A percentile compares a stretch with the other conserved stretches of the same genome.
Evolutionary conservation across 805 yeast species (phyloP).

Genomic region (Wickerhamiella hasegawae): DNA sequence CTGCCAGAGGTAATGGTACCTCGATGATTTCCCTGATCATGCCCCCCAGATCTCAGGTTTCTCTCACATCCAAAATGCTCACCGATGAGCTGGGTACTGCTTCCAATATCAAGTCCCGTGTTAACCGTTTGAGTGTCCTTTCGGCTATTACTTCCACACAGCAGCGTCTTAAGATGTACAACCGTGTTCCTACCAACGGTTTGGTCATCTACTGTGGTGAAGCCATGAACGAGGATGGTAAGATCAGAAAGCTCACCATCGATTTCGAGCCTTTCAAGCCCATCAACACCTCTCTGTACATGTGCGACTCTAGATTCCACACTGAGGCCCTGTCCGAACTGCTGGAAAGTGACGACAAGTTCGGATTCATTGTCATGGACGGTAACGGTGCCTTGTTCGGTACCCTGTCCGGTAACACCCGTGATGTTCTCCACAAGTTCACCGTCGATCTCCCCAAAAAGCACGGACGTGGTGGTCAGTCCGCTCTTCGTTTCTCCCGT

Average conservation of each 20-base stretch:
- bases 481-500: slow-evolving; percentile 97
- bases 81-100: slow-evolving; percentile 99
- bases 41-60: slow-evolving; percentile 89
- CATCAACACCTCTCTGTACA: slow-evolving; percentile 86
- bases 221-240: slow-evolving; percentile 91
- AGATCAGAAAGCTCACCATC: slow-evolving; percentile 88
- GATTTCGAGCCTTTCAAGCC: slow-evolving; percentile 99
- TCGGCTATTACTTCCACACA: slow-evolving; percentile 98
- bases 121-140: slow-evolving; percentile 83
- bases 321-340: slow-evolving; percentile 92
- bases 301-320: slow-evolving; percentile 97
- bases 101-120: slow-evolving; percentile 94
- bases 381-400: slow-evolving; percentile 98
- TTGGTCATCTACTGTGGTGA: slow-evolving; percentile 97
- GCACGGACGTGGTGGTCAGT: slow-evolving; percentile 99
- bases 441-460: slow-evolving; percentile 96
- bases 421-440: slow-evolving; percentile 91
- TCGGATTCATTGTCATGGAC: slow-evolving; percentile 97
- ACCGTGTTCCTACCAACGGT: slow-evolving; percentile 84
- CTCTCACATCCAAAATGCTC: slow-evolving; percentile 75
- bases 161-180: slow-evolving; percentile 84
- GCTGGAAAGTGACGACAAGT: slow-evolving; percentile 86
- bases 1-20: slow-evolving; percentile 97
- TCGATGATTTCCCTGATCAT: slow-evolving; percentile 95
- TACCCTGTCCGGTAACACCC: slow-evolving; percentile 86